phyloP scores from a whole-genome alignment of 768 basidiomycete species.

The Galerina sulciceps region DNA sequence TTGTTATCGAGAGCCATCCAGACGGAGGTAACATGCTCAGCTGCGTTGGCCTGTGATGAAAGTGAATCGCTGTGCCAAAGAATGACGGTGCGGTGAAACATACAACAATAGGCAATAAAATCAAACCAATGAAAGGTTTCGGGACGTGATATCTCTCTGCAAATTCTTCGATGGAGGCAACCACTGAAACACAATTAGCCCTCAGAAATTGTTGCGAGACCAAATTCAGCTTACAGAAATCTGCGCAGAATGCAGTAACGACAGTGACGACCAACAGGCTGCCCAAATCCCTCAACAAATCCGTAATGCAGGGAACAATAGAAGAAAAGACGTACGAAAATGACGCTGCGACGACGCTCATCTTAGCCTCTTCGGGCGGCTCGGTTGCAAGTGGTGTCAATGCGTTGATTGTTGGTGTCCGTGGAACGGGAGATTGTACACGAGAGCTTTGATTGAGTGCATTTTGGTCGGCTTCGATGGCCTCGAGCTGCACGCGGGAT shows the following conservation, averaged over 20 bases:
- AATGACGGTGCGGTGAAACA: conserved; percentile 25
- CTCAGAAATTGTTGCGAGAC: not conserved
- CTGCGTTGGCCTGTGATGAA: conserved; percentile 66
- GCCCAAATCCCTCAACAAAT: not conserved
- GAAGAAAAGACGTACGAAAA: conserved; percentile 46
- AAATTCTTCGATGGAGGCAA: conserved; percentile 91
- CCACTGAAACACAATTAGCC: conserved; percentile 55
- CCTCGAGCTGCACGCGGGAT: too few relatives aligned
- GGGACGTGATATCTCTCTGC: conserved; percentile 81
- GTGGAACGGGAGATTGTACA: not conserved
- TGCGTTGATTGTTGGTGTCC: conserved; percentile 13
- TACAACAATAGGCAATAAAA: conserved; percentile 87
- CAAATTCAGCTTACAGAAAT: conserved; percentile 62
- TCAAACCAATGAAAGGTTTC: conserved; percentile 84
- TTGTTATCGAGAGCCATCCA: conserved; percentile 85
- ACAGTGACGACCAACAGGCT: conserved; percentile 79
- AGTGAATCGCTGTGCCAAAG: not conserved
- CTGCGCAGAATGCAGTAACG: conserved; percentile 87
- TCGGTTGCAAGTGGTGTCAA: conserved; percentile 16
- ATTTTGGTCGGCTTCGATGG: not conserved
- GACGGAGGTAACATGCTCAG: conserved; percentile 84
- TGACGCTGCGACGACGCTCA: conserved; percentile 74
- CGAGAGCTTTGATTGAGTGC: not conserved
- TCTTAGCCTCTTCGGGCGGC: conserved; percentile 51
- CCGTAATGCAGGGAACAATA: not conserved